Percentiles rank a stretch among this genome's conserved stretches.
Conservation (phyloP, 768 basidiomycete species). For the Lentinula boryana region DNA sequence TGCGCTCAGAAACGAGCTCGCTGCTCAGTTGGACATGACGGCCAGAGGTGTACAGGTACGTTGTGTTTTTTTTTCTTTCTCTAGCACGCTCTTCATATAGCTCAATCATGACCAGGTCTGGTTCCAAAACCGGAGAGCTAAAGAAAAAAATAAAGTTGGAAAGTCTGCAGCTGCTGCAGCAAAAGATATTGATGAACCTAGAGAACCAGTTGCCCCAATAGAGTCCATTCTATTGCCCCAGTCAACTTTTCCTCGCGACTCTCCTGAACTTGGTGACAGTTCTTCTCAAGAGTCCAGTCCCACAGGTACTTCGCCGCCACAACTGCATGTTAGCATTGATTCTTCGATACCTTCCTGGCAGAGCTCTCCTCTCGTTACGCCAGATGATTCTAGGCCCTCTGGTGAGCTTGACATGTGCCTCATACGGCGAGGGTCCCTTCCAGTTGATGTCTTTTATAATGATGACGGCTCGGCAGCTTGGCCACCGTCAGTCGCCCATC, state of each 20-base stretch:
- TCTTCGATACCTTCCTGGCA: conserved; percentile 23
- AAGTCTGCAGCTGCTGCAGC: conserved; percentile 20
- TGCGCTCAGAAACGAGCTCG: conserved; percentile 70
- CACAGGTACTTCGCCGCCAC: conserved; percentile 30
- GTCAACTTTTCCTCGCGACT: conserved; percentile 10
- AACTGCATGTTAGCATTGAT: conserved; percentile 34
- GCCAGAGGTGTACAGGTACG: conserved; percentile 90
- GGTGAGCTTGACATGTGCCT: conserved; percentile 14
- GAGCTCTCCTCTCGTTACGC: conserved; percentile 27
- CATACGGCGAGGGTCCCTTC: conserved; percentile 50
- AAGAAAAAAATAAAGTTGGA: conserved; percentile 66
- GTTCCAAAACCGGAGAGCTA: conserved; percentile 56
- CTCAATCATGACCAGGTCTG: conserved; percentile 1
- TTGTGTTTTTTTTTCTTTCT: conserved; percentile 13
- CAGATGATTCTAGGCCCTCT: conserved; percentile 24
- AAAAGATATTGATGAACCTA: neutral
- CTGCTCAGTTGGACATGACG: conserved; percentile 84
- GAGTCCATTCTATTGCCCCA: conserved; percentile 6
- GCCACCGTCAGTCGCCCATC: conserved; percentile 32
- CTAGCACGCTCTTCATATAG: conserved; percentile 1
- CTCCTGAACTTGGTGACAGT: conserved; percentile 10
- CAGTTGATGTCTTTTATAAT: conserved; percentile 34
- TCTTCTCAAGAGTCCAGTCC: conserved; percentile 22
- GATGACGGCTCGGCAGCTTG: conserved; percentile 24
- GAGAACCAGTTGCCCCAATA: neutral